Conservation (phyloP, 225 moss, liverwort and hornwort genomes). For the Sphagnum tenellum region DNA sequence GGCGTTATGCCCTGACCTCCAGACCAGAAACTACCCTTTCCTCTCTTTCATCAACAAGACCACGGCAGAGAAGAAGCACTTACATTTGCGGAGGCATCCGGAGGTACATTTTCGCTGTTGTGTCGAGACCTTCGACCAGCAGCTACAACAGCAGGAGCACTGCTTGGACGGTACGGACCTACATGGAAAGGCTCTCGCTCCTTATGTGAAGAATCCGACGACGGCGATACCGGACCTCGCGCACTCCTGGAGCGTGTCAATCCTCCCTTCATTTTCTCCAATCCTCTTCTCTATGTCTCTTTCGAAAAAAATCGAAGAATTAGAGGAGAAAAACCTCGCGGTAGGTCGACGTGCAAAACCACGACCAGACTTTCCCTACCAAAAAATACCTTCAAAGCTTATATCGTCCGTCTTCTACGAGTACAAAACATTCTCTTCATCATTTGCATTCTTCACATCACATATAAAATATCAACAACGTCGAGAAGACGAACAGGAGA, state of each 20-base stretch:
- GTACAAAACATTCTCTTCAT: no score
- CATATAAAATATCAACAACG: no score
- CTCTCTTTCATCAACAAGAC: no score
- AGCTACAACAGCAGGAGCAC: slow-evolving; percentile 21
- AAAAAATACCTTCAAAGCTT: no score
- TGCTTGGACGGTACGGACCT: slow-evolving; percentile 64
- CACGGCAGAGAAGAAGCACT: background rate
- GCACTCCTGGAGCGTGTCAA: slow-evolving; percentile 36
- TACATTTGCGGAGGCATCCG: slow-evolving; percentile 40
- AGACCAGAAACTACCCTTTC: no score
- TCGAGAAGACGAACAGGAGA: no score
- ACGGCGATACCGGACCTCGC: slow-evolving; percentile 20
- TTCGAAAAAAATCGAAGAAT: no score
- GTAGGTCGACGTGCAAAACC: no score
- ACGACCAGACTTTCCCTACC: no score
- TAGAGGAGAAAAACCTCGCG: no score
- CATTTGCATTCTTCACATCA: no score
- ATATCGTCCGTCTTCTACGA: no score
- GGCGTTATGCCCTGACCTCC: background rate
- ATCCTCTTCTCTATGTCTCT: background rate
- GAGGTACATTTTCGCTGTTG: slow-evolving; percentile 87
- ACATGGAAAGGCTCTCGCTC: slow-evolving; percentile 76
- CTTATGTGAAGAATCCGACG: slow-evolving; percentile 32
- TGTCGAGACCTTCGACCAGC: slow-evolving; percentile 49
- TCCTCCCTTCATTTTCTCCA: slow-evolving; percentile 30